Percentiles rank a stretch among this genome's conserved stretches.
Conservation (phyloP, 257 asterid genomes). For the Petrea volubilis region DNA sequence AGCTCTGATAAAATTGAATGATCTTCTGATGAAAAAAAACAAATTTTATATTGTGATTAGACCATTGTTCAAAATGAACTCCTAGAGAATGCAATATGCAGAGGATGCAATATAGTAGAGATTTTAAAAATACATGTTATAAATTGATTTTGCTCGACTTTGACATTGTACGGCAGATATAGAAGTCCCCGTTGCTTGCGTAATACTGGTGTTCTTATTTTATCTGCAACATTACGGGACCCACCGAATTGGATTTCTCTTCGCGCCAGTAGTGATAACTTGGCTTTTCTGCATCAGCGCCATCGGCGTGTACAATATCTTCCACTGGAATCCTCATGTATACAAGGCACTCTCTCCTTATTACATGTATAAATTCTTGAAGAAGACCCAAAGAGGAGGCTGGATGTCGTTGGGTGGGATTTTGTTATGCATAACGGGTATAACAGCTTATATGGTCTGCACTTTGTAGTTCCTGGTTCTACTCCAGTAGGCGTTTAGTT, state of each 20-base stretch:
- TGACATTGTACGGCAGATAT: constrained; percentile 59
- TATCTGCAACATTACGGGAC: constrained; percentile 96
- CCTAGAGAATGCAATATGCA: not conserved
- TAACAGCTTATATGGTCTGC: not conserved
- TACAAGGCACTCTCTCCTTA: constrained; percentile 93
- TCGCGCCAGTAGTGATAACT: constrained; percentile 82
- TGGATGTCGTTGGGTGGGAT: constrained; percentile 99
- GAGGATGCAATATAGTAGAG: too few species aligned
- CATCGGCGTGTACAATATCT: constrained; percentile 84
- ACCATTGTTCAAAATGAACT: not conserved
- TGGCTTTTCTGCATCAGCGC: constrained; percentile 98
- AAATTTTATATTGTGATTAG: not conserved
- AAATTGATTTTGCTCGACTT: constrained; percentile 1
- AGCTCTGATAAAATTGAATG: constrained; percentile 25
- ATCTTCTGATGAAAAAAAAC: constrained; percentile 22
- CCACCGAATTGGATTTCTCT: constrained; percentile 80
- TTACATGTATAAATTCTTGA: constrained; percentile 95
- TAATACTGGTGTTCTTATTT: constrained; percentile 73
- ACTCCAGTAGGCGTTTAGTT: not conserved
- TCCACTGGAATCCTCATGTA: constrained; percentile 82
- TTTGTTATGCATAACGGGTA: constrained; percentile 87
- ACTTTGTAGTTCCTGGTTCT: not conserved
- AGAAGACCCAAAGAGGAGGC: constrained; percentile 76
- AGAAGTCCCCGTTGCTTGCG: constrained; percentile 87
- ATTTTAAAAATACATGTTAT: too few species aligned